These are phyloP conservation scores for Globisporangium nagaii DNA, from an alignment of 352 stramenopile species.

Conservation along the genomic window DNA sequence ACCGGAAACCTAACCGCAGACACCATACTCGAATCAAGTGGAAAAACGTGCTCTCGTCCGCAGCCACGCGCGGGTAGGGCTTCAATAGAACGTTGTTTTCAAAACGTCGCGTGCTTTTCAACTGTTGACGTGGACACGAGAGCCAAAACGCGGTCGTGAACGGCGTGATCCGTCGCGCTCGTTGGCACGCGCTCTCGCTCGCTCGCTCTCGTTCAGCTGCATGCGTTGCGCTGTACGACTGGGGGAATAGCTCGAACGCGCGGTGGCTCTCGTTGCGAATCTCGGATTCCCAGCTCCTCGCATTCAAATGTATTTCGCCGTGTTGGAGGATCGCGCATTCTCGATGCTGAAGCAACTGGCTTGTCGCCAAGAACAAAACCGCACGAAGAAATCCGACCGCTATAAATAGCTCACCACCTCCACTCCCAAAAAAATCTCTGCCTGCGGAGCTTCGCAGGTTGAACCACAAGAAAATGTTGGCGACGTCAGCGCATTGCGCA, in stretches of 20 bases:
- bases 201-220: no score
- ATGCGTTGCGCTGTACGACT: no score
- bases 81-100: slow-evolving; percentile 10
- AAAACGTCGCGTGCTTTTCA: neutral
- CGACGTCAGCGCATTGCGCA: slow-evolving; percentile 1
- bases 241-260: no score
- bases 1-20: neutral
- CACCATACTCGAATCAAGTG: neutral
- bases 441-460: neutral
- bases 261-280: no score
- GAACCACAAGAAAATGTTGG: slow-evolving; percentile 6
- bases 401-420: neutral
- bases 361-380: neutral
- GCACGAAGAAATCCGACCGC: neutral
- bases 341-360: neutral
- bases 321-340: neutral
- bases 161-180: no score
- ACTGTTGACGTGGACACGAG: slow-evolving; percentile 10
- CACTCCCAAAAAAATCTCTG: neutral
- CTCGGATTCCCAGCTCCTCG: neutral
- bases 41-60: no score
- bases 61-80: neutral
- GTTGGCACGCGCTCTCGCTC: no score
- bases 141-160: no score
- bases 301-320: no score